These are phyloP conservation scores for Lignosus rhinocerotis DNA, from an alignment of 1,284 basidiomycete species.

Conservation along the genomic window DNA sequence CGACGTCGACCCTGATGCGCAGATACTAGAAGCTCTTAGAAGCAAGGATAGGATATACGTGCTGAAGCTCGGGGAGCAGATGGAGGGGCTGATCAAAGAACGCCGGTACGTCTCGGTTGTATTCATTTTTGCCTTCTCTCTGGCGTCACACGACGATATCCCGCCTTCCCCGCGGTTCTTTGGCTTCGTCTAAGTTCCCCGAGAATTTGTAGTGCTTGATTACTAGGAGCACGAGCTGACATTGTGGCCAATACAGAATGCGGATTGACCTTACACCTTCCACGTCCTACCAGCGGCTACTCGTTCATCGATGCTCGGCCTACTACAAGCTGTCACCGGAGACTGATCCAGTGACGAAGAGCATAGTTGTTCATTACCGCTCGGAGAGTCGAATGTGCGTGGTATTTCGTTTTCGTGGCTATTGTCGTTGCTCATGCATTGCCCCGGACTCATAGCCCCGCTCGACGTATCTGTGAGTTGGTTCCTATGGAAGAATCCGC, in stretches of 20 bases:
- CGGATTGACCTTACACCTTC: constrained; percentile 64
- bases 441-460: constrained; percentile 48
- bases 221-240: constrained; percentile 8
- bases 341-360: constrained; percentile 62
- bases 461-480: constrained; percentile 69
- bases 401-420: not conserved
- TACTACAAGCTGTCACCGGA: constrained; percentile 75
- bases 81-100: constrained; percentile 76
- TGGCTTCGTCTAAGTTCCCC: not conserved
- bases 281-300: constrained; percentile 78
- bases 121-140: not conserved
- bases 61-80: constrained; percentile 77
- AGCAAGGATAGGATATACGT: constrained; percentile 85
- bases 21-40: constrained; percentile 80
- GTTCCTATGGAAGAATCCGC: constrained; percentile 70
- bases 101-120: constrained; percentile 51
- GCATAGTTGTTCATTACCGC: constrained; percentile 55
- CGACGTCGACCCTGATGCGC: constrained; percentile 60
- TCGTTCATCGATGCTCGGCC: constrained; percentile 79
- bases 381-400: constrained; percentile 74
- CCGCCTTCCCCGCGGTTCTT: constrained; percentile 8
- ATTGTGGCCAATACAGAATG: constrained; percentile 39
- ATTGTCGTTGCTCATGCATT: constrained; percentile 3
- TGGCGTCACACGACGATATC: constrained; percentile 15
- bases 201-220: not conserved